phyloP scores from a whole-genome alignment of 148 eudicot genomes.

The Polygonum aviculare region DNA sequence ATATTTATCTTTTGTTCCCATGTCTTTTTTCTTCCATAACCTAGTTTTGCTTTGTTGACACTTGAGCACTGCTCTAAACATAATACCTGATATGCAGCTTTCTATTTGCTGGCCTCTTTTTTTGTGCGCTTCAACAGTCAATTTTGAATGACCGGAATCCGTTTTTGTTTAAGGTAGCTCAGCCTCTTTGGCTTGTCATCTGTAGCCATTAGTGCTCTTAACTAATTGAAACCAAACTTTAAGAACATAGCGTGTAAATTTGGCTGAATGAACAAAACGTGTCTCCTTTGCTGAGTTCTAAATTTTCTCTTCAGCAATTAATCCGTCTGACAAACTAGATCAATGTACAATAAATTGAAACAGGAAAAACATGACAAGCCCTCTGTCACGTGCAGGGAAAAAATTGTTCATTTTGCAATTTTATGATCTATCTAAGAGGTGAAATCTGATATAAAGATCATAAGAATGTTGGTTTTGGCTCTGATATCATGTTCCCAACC shows the following conservation, averaged over 20 bases:
- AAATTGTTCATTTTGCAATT: not conserved
- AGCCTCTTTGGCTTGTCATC: too few species aligned
- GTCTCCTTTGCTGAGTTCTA: not conserved
- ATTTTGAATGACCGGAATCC: too few species aligned
- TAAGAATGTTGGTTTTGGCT: not conserved
- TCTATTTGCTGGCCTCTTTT: too few species aligned
- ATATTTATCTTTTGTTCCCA: too few species aligned
- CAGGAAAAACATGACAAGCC: not conserved
- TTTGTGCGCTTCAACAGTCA: too few species aligned
- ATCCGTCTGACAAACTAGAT: not conserved
- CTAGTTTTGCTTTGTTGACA: too few species aligned
- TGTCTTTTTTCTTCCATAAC: too few species aligned
- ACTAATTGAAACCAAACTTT: too few species aligned
- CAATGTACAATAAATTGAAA: too few species aligned
- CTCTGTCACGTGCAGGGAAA: not conserved
- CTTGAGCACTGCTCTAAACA: conserved; percentile 12
- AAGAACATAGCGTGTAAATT: not conserved
- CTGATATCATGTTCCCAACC: not conserved
- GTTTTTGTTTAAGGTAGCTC: too few species aligned
- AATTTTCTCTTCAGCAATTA: not conserved
- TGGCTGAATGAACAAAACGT: not conserved
- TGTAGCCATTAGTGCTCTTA: too few species aligned
- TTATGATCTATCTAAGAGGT: not conserved
- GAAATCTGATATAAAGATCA: not conserved
- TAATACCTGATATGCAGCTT: too few species aligned